Conservation (phyloP, 2,329 filamentous ascomycete species). For the Whalleya microplaca region DNA sequence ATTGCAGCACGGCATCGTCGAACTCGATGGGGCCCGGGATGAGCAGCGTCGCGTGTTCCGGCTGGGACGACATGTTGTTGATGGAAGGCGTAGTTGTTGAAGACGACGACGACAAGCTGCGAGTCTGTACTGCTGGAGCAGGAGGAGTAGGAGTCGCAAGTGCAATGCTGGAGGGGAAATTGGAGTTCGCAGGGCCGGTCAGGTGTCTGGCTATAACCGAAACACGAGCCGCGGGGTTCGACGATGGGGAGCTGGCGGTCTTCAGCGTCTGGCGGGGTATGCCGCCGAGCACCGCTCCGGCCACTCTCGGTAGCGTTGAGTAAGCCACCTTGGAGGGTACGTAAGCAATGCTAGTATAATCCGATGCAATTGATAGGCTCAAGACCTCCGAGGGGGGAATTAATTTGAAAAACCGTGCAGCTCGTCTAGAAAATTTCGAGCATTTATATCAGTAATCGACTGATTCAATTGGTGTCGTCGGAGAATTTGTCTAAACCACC, state of each 20-base stretch:
- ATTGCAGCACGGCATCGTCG: conserved; percentile 92
- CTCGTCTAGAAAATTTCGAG: too few relatives aligned
- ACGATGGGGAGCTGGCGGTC: conserved; percentile 2
- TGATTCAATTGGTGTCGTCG: too few relatives aligned
- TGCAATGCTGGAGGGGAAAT: conserved; percentile 3
- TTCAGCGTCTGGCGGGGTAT: conserved; percentile 34
- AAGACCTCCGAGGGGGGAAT: too few relatives aligned
- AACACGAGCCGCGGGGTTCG: conserved; percentile 37
- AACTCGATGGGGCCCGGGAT: conserved; percentile 98
- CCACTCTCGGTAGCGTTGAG: conserved; percentile 28
- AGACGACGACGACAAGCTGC: conserved; percentile 36
- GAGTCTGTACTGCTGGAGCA: conserved; percentile 32
- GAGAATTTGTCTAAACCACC: too few relatives aligned
- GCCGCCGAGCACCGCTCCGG: conserved; percentile 33
- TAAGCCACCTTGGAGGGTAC: conserved; percentile 30
- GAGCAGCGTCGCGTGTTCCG: conserved; percentile 73
- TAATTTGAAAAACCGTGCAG: too few relatives aligned
- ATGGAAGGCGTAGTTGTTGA: too few relatives aligned
- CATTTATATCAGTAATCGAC: too few relatives aligned
- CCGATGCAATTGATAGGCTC: too few relatives aligned
- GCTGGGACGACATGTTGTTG: conserved; percentile 67
- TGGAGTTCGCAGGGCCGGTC: conserved; percentile 22
- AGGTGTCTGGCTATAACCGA: conserved; percentile 37
- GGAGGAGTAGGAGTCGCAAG: conserved; percentile 28
- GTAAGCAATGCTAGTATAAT: too few relatives aligned